Evolutionary conservation across 2,329 filamentous ascomycete species (phyloP).

Genomic region (Claviceps capensis): DNA sequence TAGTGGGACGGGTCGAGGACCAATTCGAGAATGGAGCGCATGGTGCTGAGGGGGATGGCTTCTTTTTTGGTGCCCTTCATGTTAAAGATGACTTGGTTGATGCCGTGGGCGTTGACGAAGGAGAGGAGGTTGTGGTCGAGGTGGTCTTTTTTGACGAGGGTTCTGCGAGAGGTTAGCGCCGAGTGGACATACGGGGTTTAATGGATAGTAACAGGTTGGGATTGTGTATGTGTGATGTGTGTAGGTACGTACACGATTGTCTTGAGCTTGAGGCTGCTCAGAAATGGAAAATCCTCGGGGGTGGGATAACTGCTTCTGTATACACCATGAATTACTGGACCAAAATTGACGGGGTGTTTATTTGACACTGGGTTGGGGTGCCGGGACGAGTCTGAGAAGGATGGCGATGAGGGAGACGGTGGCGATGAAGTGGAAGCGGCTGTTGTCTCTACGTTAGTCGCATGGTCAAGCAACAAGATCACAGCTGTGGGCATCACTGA

Average conservation of each 20-base stretch:
- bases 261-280: constrained; percentile 56
- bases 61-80: constrained; percentile 84
- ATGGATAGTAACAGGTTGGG: too few species aligned
- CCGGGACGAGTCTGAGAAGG: constrained; percentile 5
- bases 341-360: constrained; percentile 56
- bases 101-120: constrained; percentile 54
- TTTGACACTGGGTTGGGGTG: constrained; percentile 12
- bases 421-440: background rate
- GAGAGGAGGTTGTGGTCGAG: constrained; percentile 33
- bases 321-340: constrained; percentile 56
- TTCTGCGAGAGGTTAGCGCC: constrained; percentile 25
- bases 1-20: constrained; percentile 62
- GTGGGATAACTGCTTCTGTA: constrained; percentile 75
- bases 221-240: too few species aligned
- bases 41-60: constrained; percentile 49
- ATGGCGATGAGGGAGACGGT: background rate
- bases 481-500: background rate
- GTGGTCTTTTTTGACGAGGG: constrained; percentile 49
- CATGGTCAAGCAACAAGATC: background rate
- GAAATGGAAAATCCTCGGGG: constrained; percentile 53
- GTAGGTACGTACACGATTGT: constrained; percentile 55
- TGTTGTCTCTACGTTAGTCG: background rate
- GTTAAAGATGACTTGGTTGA: constrained; percentile 60
- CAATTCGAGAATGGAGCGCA: constrained; percentile 57
- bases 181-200: too few species aligned